Evolutionary conservation across 1,284 basidiomycete genomes (phyloP).

Genomic region (Moesziomyces parantarcticus): DNA sequence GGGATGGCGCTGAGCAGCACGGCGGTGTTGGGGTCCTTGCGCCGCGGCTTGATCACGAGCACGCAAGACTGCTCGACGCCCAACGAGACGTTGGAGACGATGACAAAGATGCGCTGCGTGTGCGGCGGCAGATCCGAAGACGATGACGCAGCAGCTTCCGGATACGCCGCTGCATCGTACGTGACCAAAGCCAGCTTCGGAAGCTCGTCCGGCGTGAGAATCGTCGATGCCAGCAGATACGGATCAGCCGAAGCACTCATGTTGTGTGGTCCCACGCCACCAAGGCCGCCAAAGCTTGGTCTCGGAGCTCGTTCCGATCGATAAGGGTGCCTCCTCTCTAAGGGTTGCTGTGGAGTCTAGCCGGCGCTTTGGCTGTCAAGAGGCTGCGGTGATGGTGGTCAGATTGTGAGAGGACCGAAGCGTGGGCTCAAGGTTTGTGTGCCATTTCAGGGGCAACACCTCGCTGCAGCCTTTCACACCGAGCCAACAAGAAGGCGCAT

Average conservation of each 20-base stretch:
- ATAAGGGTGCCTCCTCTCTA: background rate
- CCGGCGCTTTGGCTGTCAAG: too few species aligned
- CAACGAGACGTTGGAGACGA: conserved; percentile 42
- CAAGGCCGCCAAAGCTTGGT: too few species aligned
- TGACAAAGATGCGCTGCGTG: conserved; percentile 44
- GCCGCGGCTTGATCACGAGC: conserved; percentile 40
- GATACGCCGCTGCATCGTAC: conserved; percentile 7
- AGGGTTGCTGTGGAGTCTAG: too few species aligned
- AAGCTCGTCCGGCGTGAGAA: conserved; percentile 44
- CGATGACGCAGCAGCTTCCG: background rate
- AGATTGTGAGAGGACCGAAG: background rate
- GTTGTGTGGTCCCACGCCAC: background rate
- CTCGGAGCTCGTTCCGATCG: too few species aligned
- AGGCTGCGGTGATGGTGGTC: too few species aligned
- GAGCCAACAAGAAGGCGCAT: background rate
- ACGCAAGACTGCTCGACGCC: conserved; percentile 42
- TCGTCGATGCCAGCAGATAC: conserved; percentile 42
- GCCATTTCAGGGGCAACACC: too few species aligned
- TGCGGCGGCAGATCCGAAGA: conserved; percentile 6
- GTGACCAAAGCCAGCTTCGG: conserved; percentile 49
- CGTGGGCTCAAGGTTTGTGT: conserved; percentile 3
- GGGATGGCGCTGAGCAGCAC: conserved; percentile 31
- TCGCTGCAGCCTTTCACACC: too few species aligned
- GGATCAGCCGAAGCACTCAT: conserved; percentile 34
- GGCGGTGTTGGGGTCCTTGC: conserved; percentile 27